phyloP scores from a whole-genome alignment of 176 grass and related monocot species.

The Tillandsia leiboldiana region DNA sequence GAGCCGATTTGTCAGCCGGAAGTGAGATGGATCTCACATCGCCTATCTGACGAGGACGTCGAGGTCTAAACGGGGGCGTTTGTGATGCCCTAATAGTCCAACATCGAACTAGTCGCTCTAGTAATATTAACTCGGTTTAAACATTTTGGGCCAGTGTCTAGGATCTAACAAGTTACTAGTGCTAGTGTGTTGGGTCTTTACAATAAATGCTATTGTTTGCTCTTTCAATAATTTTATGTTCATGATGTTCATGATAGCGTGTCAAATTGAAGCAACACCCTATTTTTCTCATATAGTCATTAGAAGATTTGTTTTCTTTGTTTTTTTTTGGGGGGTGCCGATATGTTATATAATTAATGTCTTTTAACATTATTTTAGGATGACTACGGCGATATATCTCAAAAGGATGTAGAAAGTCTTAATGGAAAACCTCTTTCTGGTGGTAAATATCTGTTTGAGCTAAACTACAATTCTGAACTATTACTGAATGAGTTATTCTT shows the following conservation, averaged over 20 bases:
- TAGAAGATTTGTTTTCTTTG: conserved; percentile 9
- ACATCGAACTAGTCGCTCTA: too few species aligned
- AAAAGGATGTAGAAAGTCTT: conserved; percentile 59
- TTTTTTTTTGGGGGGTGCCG: not conserved
- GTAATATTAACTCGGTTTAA: too few species aligned
- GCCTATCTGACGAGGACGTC: too few species aligned
- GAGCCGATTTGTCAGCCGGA: too few species aligned
- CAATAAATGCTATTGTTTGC: not conserved
- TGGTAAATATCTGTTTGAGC: conserved; percentile 35
- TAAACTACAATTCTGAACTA: not conserved
- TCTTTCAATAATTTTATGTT: not conserved
- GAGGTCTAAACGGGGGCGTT: too few species aligned
- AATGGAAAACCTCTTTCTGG: conserved; percentile 36
- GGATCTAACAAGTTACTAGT: too few species aligned
- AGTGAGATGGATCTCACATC: too few species aligned
- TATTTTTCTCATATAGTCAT: not conserved
- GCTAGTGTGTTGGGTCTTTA: not conserved
- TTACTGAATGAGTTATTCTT: conserved; percentile 8
- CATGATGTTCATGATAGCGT: not conserved
- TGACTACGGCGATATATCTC: conserved; percentile 29
- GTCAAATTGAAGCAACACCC: not conserved
- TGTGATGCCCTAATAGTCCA: too few species aligned
- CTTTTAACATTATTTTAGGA: conserved; percentile 29
- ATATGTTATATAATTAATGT: not conserved
- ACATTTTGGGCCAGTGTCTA: too few species aligned